Conservation (phyloP, 306 rosid genomes). For the Prunus mira region DNA sequence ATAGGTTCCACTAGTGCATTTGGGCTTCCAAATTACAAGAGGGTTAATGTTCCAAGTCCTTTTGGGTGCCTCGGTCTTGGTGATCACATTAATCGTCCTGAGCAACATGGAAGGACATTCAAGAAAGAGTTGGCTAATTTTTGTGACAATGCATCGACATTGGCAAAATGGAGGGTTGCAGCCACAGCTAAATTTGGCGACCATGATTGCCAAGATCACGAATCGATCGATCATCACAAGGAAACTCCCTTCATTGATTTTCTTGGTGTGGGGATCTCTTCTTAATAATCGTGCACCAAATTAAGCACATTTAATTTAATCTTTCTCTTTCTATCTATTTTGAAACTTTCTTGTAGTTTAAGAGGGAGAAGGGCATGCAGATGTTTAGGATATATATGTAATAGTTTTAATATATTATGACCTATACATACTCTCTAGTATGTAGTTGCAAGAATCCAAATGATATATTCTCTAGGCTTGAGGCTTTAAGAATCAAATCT, state of each 20-base stretch:
- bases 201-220: conserved; percentile 24
- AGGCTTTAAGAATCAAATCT: conserved; percentile 5
- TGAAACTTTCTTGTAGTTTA: neutral
- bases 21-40: conserved; percentile 40
- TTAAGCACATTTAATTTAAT: conserved; percentile 25
- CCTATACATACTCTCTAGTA: neutral
- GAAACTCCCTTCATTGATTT: conserved; percentile 80
- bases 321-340: neutral
- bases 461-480: conserved; percentile 4
- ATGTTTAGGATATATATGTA: conserved; percentile 9
- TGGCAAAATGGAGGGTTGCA: neutral
- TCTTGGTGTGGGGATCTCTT: conserved; percentile 82
- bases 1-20: conserved; percentile 22
- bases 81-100: neutral
- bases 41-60: conserved; percentile 39
- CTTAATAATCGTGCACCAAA: conserved; percentile 25
- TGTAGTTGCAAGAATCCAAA: neutral
- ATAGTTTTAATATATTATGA: neutral
- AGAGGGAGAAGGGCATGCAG: neutral
- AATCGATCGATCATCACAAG: conserved; percentile 30
- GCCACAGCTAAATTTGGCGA: conserved; percentile 27
- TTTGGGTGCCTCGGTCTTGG: conserved; percentile 31
- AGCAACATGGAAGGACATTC: conserved; percentile 13
- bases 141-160: conserved; percentile 27
- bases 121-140: conserved; percentile 33